These are phyloP conservation scores for Fusarium bulbicola DNA, from an alignment of 2,329 filamentous ascomycete genomes.

Conservation along the genomic window DNA sequence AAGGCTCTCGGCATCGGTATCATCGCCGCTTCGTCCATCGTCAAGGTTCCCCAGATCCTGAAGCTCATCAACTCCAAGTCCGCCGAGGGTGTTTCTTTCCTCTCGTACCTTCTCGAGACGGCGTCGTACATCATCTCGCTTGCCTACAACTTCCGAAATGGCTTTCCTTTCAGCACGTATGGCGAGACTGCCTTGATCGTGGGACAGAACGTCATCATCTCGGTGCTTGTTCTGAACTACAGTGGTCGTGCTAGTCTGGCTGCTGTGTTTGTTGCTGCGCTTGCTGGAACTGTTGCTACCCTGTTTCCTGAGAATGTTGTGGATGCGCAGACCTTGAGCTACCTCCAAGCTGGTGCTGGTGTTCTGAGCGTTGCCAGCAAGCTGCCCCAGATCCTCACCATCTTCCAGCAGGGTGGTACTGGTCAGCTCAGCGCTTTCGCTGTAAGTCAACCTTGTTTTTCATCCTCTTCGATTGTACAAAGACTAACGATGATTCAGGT, in stretches of 20 bases:
- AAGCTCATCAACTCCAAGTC: slow-evolving; percentile 87
- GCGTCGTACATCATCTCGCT: slow-evolving; percentile 86
- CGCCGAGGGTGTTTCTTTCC: slow-evolving; percentile 84
- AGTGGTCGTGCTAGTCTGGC: slow-evolving; percentile 73
- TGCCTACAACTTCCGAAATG: slow-evolving; percentile 90
- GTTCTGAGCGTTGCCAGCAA: slow-evolving; percentile 88
- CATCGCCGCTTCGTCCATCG: slow-evolving; percentile 86
- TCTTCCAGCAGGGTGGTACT: slow-evolving; percentile 86
- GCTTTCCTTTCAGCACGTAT: slow-evolving; percentile 95
- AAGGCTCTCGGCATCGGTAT: slow-evolving; percentile 95
- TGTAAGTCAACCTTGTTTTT: slow-evolving; percentile 64
- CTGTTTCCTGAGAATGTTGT: slow-evolving; percentile 75
- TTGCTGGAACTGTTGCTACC: slow-evolving; percentile 74
- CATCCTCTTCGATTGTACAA: rapidly evolving
- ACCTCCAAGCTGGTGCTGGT: slow-evolving; percentile 86
- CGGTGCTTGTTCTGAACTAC: slow-evolving; percentile 86
- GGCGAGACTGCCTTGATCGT: slow-evolving; percentile 94
- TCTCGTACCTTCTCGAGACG: slow-evolving; percentile 93
- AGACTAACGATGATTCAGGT: slow-evolving; percentile 65
- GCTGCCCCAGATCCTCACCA: slow-evolving; percentile 89
- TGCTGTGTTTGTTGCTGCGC: slow-evolving; percentile 78
- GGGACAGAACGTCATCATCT: slow-evolving; percentile 91
- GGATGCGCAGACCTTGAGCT: slow-evolving; percentile 72
- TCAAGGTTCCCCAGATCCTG: slow-evolving; percentile 96
- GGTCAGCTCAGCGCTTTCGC: slow-evolving; percentile 97